Evolutionary conservation across 2,329 filamentous ascomycete species (phyloP).

Genomic region (Gaeumannomyces sp.): DNA sequence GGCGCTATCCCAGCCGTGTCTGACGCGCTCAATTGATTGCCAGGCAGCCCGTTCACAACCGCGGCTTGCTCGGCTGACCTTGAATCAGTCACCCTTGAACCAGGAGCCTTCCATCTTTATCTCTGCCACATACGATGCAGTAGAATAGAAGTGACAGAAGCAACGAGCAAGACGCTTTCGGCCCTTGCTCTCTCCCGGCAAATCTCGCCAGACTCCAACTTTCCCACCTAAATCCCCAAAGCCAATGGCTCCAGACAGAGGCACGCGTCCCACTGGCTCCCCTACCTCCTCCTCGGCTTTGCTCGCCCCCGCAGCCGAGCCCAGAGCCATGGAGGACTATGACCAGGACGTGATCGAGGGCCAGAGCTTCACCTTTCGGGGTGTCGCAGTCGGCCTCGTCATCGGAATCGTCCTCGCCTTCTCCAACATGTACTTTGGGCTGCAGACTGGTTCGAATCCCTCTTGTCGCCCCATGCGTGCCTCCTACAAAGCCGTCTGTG

Average conservation of each 20-base stretch:
- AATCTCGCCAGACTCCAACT: background rate
- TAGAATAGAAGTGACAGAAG: background rate
- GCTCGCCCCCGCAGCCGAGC: background rate
- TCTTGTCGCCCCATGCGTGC: background rate
- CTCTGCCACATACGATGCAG: background rate
- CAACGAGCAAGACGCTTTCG: background rate
- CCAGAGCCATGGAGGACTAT: conserved; percentile 11
- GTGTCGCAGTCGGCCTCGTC: conserved; percentile 68
- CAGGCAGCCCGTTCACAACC: background rate
- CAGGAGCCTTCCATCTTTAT: background rate
- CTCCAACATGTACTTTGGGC: conserved; percentile 97
- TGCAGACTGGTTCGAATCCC: conserved; percentile 56
- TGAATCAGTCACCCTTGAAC: background rate
- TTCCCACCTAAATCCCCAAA: background rate
- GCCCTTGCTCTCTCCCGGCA: background rate
- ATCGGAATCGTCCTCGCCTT: conserved; percentile 92
- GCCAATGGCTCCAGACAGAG: conserved; percentile 10
- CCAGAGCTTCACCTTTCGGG: conserved; percentile 78
- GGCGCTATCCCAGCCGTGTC: background rate
- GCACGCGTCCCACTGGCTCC: background rate
- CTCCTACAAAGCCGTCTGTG: background rate
- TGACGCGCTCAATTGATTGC: background rate
- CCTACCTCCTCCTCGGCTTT: background rate
- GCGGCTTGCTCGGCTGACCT: background rate
- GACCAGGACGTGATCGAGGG: conserved; percentile 27